Evolutionary conservation across 352 stramenopile genomes (phyloP).

Genomic region (Globisporangium okanoganense): DNA sequence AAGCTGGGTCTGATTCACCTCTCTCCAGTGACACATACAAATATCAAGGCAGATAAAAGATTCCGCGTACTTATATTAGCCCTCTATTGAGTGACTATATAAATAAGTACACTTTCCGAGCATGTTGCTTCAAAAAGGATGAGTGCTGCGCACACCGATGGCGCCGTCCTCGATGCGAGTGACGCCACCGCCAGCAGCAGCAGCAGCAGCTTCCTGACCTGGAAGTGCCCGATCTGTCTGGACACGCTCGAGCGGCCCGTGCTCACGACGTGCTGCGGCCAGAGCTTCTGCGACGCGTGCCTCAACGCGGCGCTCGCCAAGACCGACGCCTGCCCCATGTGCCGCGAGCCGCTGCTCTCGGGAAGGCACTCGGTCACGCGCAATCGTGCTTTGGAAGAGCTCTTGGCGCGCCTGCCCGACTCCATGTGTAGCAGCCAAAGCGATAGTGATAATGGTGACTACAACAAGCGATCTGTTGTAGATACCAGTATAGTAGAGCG

Average conservation of each 20-base stretch:
- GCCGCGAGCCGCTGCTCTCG: conserved; percentile 43
- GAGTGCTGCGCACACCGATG: neutral
- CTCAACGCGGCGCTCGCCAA: conserved; percentile 38
- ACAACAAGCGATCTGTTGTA: neutral
- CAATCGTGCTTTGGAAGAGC: conserved; percentile 46
- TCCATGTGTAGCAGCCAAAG: neutral
- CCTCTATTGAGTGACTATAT: neutral
- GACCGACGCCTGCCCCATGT: conserved; percentile 53
- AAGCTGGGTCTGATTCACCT: neutral
- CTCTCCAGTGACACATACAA: neutral
- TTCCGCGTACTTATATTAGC: too few species aligned
- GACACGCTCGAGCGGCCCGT: conserved; percentile 38
- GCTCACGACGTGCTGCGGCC: conserved; percentile 58
- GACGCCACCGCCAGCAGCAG: too few species aligned
- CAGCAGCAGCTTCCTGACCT: conserved; percentile 15
- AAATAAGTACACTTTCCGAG: too few species aligned
- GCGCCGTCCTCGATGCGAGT: neutral
- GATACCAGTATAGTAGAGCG: neutral
- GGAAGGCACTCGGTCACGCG: conserved; percentile 38
- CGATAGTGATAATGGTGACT: neutral
- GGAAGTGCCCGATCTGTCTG: conserved; percentile 57
- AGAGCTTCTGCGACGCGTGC: conserved; percentile 60
- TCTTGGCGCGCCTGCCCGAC: conserved; percentile 21
- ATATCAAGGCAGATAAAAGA: too few species aligned
- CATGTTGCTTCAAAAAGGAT: too few species aligned